Conservation (phyloP, 768 basidiomycete species). For the Boletus fagicola region DNA sequence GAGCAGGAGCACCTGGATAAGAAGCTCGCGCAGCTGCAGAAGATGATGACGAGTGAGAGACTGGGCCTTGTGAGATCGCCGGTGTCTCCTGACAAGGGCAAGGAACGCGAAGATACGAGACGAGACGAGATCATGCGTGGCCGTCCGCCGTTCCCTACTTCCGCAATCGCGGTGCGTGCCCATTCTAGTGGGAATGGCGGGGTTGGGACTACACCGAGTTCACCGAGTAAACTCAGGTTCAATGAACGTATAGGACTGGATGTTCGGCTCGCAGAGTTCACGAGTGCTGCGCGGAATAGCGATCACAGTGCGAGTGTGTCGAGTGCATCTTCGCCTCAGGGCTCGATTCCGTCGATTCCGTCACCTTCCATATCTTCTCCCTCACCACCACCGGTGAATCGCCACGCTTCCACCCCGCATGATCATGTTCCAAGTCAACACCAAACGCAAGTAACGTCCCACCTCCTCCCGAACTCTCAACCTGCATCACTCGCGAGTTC, state of each 20-base stretch:
- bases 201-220: constrained; percentile 18
- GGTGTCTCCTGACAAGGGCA: constrained; percentile 37
- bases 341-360: constrained; percentile 79
- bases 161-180: constrained; percentile 6
- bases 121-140: constrained; percentile 41
- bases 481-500: constrained; percentile 18
- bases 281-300: constrained; percentile 38
- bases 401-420: constrained; percentile 23
- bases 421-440: constrained; percentile 7
- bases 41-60: constrained; percentile 69
- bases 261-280: constrained; percentile 37
- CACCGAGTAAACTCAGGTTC: constrained; percentile 31
- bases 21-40: constrained; percentile 67
- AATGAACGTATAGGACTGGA: constrained; percentile 27
- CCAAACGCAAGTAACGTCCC: constrained; percentile 5
- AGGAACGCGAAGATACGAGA: constrained; percentile 23
- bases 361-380: constrained; percentile 64
- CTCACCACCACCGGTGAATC: constrained; percentile 34
- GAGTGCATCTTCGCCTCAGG: constrained; percentile 68
- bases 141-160: constrained; percentile 31
- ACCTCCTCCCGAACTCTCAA: constrained; percentile 17
- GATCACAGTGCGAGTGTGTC: constrained; percentile 72
- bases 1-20: constrained; percentile 64
- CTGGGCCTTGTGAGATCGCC: constrained; percentile 60
- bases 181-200: not conserved